Evolutionary conservation across 2,329 filamentous ascomycete genomes (phyloP).

Genomic region (Ophiostoma angusticollis): DNA sequence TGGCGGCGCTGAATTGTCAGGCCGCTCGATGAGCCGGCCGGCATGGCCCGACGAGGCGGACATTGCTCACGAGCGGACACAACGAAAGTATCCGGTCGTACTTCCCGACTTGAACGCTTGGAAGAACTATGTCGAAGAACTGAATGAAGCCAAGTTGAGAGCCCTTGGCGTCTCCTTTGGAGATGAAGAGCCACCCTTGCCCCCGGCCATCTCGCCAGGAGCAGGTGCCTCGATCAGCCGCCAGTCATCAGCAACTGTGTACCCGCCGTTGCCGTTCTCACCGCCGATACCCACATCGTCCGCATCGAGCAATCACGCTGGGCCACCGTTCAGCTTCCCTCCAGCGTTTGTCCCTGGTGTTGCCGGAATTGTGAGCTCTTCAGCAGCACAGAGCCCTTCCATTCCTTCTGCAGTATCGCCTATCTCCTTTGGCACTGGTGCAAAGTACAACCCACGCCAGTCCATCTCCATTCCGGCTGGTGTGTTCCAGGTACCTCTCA

Average conservation of each 20-base stretch:
- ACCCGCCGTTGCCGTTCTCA: conserved; percentile 67
- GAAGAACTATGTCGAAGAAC: conserved; percentile 66
- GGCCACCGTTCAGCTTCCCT: conserved; percentile 44
- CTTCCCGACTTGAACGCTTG: conserved; percentile 58
- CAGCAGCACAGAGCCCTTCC: conserved; percentile 49
- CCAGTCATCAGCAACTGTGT: conserved; percentile 55
- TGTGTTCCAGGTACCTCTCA: conserved; percentile 47
- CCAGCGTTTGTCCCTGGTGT: conserved; percentile 35
- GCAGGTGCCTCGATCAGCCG: conserved; percentile 44
- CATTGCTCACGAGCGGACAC: conserved; percentile 39
- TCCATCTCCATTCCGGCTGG: conserved; percentile 55
- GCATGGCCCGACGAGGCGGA: conserved; percentile 55
- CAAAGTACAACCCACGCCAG: conserved; percentile 55
- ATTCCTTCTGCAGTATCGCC: conserved; percentile 59
- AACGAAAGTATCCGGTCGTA: conserved; percentile 44
- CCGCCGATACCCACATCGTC: conserved; percentile 73
- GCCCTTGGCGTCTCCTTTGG: conserved; percentile 78
- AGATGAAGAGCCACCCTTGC: conserved; percentile 52
- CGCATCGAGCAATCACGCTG: conserved; percentile 54
- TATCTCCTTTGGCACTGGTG: conserved; percentile 44
- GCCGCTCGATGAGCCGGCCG: conserved; percentile 49
- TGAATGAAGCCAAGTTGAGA: conserved; percentile 84
- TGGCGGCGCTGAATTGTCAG: conserved; percentile 23
- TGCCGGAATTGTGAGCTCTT: conserved; percentile 23
- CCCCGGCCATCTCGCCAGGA: conserved; percentile 53